Conservation (phyloP, 257 asterid species). For the Capsicum pubescens region DNA sequence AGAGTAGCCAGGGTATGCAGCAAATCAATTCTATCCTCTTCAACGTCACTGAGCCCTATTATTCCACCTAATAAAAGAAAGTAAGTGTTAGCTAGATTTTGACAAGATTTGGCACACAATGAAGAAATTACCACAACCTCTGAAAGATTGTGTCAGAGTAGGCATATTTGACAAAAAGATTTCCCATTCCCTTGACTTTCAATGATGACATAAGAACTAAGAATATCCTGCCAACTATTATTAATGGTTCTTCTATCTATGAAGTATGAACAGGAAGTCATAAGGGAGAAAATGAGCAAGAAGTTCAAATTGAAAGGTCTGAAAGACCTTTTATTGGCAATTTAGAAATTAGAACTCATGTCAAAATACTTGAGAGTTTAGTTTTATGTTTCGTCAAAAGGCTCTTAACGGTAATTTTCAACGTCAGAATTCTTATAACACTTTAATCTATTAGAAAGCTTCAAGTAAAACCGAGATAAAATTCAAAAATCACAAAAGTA, state of each 20-base stretch:
- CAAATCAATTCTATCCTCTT: constrained; percentile 62
- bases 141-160: background rate
- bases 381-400: background rate
- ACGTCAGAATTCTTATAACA: too few relatives aligned
- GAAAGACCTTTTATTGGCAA: background rate
- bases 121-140: background rate
- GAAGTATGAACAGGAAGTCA: background rate
- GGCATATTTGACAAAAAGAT: background rate
- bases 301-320: background rate
- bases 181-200: background rate
- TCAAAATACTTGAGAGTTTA: background rate
- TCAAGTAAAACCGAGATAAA: too few relatives aligned
- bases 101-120: background rate
- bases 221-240: background rate
- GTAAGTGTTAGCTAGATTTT: background rate
- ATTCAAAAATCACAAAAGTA: too few relatives aligned
- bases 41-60: constrained; percentile 92
- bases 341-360: background rate
- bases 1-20: constrained; percentile 72
- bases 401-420: background rate
- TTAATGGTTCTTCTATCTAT: background rate
- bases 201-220: background rate
- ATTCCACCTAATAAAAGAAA: constrained; percentile 75
- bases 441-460: too few relatives aligned
- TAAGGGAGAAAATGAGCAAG: background rate